Evolutionary conservation across 2,329 filamentous ascomycete species (phyloP).

Genomic region (Xylaria sp.): DNA sequence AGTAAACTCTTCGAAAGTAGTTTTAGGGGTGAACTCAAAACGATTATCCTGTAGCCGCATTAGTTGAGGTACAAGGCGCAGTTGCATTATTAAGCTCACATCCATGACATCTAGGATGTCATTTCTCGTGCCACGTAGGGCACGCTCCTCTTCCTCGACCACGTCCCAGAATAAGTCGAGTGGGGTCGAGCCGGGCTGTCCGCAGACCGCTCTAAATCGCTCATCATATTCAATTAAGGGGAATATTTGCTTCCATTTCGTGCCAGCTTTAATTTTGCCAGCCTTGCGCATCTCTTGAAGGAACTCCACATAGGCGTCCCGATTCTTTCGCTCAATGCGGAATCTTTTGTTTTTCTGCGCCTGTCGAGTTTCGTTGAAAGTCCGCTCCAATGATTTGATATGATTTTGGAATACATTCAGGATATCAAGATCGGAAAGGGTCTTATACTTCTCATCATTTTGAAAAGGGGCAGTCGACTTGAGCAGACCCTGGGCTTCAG

Average conservation of each 20-base stretch:
- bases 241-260: slow-evolving; percentile 88
- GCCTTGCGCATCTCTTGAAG: slow-evolving; percentile 78
- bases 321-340: slow-evolving; percentile 84
- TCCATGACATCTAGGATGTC: slow-evolving; percentile 89
- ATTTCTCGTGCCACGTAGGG: slow-evolving; percentile 82
- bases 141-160: slow-evolving; percentile 91
- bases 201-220: slow-evolving; percentile 85
- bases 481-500: slow-evolving; percentile 85
- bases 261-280: slow-evolving; percentile 87
- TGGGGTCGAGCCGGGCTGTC: slow-evolving; percentile 84
- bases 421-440: slow-evolving; percentile 88
- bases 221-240: slow-evolving; percentile 81
- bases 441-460: slow-evolving; percentile 84
- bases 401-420: slow-evolving; percentile 94
- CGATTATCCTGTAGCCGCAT: slow-evolving; percentile 76
- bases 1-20: slow-evolving; percentile 88
- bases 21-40: slow-evolving; percentile 88
- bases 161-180: slow-evolving; percentile 96
- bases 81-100: slow-evolving; percentile 65
- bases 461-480: slow-evolving; percentile 81
- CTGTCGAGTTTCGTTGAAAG: slow-evolving; percentile 91
- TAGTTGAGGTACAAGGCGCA: slow-evolving; percentile 7
- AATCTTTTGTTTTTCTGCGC: slow-evolving; percentile 84
- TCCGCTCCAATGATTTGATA: slow-evolving; percentile 90
- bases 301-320: slow-evolving; percentile 82